Evolutionary conservation across 495 filamentous ascomycete species (phyloP).

Genomic region (Acidomyces sp.): DNA sequence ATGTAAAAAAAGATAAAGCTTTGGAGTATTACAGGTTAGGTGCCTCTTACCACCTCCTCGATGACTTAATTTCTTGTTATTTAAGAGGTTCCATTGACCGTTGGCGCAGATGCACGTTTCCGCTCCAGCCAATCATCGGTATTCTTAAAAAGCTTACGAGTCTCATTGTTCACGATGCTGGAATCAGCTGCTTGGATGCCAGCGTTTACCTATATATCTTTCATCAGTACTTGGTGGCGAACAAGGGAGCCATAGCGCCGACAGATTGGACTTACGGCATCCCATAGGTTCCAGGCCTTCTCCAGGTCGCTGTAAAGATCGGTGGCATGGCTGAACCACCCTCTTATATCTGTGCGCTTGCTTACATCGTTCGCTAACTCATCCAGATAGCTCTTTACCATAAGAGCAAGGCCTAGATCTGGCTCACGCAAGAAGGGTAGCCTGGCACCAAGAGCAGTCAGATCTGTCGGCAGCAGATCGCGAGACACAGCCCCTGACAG

Average conservation of each 20-base stretch:
- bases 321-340: conserved; percentile 62
- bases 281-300: conserved; percentile 69
- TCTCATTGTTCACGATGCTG: conserved; percentile 9
- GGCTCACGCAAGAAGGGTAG: conserved; percentile 77
- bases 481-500: conserved; percentile 64
- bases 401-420: conserved; percentile 73
- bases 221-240: too few relatives aligned
- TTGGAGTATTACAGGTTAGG: too few relatives aligned
- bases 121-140: conserved; percentile 15
- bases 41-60: too few relatives aligned
- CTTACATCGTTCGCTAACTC: conserved; percentile 55
- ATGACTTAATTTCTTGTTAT: too few relatives aligned
- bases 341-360: conserved; percentile 49
- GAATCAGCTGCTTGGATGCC: conserved; percentile 13
- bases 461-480: conserved; percentile 40
- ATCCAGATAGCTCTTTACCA: conserved; percentile 85
- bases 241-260: not conserved
- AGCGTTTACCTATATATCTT: conserved; percentile 11
- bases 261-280: conserved; percentile 44
- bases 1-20: too few relatives aligned
- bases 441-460: conserved; percentile 53
- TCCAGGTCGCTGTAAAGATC: conserved; percentile 66
- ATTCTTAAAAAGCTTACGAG: conserved; percentile 7
- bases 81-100: too few relatives aligned
- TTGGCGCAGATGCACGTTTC: conserved; percentile 6